Percentiles rank a stretch among this genome's conserved stretches.
Conservation (phyloP, 2,329 filamentous ascomycete genomes). For the Monosporascus sp. region DNA sequence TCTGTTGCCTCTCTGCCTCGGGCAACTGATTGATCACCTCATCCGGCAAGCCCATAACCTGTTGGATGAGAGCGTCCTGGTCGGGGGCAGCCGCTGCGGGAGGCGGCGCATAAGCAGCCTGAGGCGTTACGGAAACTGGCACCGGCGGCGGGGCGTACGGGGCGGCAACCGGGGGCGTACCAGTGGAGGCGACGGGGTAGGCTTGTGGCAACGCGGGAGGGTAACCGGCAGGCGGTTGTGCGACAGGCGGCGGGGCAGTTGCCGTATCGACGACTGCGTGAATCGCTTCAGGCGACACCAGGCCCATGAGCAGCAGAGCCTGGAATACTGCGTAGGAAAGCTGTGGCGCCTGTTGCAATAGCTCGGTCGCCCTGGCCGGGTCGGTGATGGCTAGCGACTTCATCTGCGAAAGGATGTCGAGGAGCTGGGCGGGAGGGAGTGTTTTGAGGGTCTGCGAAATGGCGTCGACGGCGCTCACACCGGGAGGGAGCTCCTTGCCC, state of each 20-base stretch:
- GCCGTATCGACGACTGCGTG: conserved; percentile 69
- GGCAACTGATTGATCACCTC: conserved; percentile 74
- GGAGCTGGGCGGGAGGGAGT: conserved; percentile 79
- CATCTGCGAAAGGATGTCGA: conserved; percentile 92
- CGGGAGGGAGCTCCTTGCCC: conserved; percentile 77
- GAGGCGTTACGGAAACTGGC: conserved; percentile 18
- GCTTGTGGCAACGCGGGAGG: conserved; percentile 28
- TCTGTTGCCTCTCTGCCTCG: conserved; percentile 69
- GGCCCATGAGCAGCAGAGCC: conserved; percentile 83
- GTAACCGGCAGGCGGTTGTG: conserved; percentile 31
- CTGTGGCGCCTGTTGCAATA: conserved; percentile 85
- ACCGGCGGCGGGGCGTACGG: conserved; percentile 42
- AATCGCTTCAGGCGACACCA: conserved; percentile 81
- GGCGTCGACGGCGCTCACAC: conserved; percentile 79
- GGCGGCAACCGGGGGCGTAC: conserved; percentile 42
- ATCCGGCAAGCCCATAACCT: conserved; percentile 75
- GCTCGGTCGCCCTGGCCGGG: conserved; percentile 75
- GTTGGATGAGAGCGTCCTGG: conserved; percentile 69
- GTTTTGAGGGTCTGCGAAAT: conserved; percentile 88
- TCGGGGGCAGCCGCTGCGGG: conserved; percentile 38
- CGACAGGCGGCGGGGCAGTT: conserved; percentile 34
- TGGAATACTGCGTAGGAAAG: conserved; percentile 94
- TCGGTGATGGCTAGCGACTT: conserved; percentile 81
- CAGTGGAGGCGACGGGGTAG: conserved; percentile 35
- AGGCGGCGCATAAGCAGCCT: conserved; percentile 36